phyloP scores from a whole-genome alignment of 2,329 filamentous ascomycete species.

The Phialocephala sp. region DNA sequence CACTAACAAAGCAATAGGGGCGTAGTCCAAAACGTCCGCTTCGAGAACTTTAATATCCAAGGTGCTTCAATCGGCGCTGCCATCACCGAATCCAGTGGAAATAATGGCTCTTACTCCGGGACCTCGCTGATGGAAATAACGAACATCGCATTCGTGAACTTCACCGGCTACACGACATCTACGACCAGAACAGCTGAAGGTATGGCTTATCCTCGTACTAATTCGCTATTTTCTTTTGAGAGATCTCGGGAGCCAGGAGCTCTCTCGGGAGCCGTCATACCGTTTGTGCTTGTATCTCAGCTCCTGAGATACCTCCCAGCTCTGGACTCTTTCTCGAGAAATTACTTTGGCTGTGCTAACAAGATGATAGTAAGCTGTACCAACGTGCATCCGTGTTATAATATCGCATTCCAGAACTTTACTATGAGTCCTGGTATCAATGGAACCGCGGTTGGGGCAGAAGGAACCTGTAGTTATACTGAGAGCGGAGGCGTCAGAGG shows the following conservation, averaged over 20 bases:
- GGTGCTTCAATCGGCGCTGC: slow-evolving; percentile 50
- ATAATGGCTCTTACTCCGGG: slow-evolving; percentile 54
- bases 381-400: slow-evolving; percentile 54
- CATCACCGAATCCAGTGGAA: slow-evolving; percentile 55
- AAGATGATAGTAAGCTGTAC: slow-evolving; percentile 49
- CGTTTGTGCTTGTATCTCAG: too few relatives aligned
- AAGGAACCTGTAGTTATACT: slow-evolving; percentile 41
- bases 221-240: too few relatives aligned
- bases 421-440: slow-evolving; percentile 34
- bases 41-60: slow-evolving; percentile 56
- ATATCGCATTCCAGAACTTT: slow-evolving; percentile 53
- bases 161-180: slow-evolving; percentile 52
- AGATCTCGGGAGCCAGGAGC: too few relatives aligned
- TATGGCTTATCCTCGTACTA: too few relatives aligned
- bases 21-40: slow-evolving; percentile 54
- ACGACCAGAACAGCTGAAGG: slow-evolving; percentile 37
- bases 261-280: too few relatives aligned
- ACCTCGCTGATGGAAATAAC: slow-evolving; percentile 55
- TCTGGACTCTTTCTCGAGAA: too few relatives aligned
- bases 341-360: too few relatives aligned
- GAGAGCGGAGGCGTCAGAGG: slow-evolving; percentile 40
- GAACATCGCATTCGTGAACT: slow-evolving; percentile 56
- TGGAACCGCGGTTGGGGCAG: slow-evolving; percentile 32
- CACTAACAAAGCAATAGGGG: slow-evolving; percentile 41
- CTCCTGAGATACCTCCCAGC: too few relatives aligned